Conservation (phyloP, 352 stramenopile species). For the Elongisporangium prolatum region DNA sequence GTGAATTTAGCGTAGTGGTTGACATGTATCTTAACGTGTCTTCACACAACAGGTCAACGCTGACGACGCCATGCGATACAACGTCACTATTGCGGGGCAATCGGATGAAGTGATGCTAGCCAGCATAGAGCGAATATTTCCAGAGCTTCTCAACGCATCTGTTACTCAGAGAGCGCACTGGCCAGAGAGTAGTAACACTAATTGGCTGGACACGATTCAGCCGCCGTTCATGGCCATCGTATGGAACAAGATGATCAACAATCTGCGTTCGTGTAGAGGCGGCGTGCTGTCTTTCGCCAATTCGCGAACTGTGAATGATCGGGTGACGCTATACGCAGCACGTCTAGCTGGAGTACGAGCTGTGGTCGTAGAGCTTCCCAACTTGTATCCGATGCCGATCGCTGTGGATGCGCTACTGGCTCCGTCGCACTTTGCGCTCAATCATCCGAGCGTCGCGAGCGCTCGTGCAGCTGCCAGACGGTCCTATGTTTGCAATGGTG, state of each 20-base stretch:
- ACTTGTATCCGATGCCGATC: constrained; percentile 28
- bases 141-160: constrained; percentile 7
- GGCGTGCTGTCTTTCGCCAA: constrained; percentile 51
- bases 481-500: constrained; percentile 8
- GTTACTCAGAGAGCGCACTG: constrained; percentile 2
- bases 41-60: constrained; percentile 12
- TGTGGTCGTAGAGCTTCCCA: constrained; percentile 49
- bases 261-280: constrained; percentile 22
- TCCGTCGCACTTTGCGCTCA: constrained; percentile 40
- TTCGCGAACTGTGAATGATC: constrained; percentile 23
- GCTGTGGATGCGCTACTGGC: constrained; percentile 41
- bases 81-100: constrained; percentile 5
- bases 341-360: constrained; percentile 27
- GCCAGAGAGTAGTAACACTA: not conserved
- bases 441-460: constrained; percentile 15
- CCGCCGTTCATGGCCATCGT: constrained; percentile 18
- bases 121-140: constrained; percentile 22
- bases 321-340: constrained; percentile 27
- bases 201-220: constrained; percentile 1
- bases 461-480: constrained; percentile 19
- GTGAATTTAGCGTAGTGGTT: not conserved
- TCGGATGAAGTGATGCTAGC: constrained; percentile 9
- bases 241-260: constrained; percentile 19
- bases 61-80: constrained; percentile 6
- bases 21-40: not conserved